Evolutionary conservation across 208 protist species (phyloP).

Genomic region (Wallacemonas sp.): DNA sequence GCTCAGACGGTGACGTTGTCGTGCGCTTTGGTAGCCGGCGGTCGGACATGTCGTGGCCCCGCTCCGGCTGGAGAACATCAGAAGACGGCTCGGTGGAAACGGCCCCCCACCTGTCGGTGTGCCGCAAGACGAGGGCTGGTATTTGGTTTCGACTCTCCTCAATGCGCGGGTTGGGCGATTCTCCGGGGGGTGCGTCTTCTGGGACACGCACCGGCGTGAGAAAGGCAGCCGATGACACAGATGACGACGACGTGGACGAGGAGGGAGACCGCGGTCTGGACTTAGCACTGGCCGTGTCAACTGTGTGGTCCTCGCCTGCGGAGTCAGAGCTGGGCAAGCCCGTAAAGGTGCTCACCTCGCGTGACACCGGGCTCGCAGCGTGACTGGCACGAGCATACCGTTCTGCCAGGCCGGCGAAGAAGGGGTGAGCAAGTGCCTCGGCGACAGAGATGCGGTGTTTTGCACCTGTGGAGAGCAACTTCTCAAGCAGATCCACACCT

Average conservation of each 20-base stretch:
- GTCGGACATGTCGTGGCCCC: neutral
- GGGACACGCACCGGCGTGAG: neutral
- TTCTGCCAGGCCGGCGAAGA: slow-evolving; percentile 49
- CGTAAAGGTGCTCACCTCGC: neutral
- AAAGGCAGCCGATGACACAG: neutral
- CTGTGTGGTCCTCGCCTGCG: neutral
- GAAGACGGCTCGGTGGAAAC: neutral
- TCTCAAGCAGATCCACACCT: slow-evolving; percentile 62
- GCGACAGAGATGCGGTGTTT: slow-evolving; percentile 58
- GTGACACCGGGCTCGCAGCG: neutral
- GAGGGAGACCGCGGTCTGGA: neutral
- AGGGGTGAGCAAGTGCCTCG: slow-evolving; percentile 79
- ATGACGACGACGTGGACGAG: slow-evolving; percentile 1
- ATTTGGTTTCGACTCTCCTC: neutral
- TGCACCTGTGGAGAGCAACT: slow-evolving; percentile 49
- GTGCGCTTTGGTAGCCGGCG: neutral
- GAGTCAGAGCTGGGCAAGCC: slow-evolving; percentile 2
- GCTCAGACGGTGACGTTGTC: neutral
- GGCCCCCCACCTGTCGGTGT: neutral
- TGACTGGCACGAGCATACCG: neutral
- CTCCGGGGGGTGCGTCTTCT: neutral
- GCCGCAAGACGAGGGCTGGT: neutral
- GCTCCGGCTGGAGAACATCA: neutral
- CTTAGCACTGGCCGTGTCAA: neutral
- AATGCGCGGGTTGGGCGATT: slow-evolving; percentile 9